phyloP scores from a whole-genome alignment of 176 grass and related monocot species.

The Tillandsia leiboldiana region DNA sequence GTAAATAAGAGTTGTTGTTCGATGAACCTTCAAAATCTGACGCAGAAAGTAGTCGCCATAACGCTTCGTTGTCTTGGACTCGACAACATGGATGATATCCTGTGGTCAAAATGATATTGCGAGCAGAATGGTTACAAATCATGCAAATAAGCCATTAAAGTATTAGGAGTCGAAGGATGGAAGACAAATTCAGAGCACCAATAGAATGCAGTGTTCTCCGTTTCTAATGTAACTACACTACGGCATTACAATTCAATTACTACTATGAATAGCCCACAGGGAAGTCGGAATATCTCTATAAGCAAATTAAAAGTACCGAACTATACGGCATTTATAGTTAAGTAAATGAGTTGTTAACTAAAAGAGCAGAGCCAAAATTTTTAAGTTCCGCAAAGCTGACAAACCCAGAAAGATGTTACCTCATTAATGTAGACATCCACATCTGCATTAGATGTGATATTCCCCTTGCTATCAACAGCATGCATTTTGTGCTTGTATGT shows the following conservation, averaged over 20 bases:
- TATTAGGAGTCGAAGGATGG: background rate
- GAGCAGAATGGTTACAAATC: background rate
- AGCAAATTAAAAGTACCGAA: no score
- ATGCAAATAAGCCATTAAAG: background rate
- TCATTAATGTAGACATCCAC: conserved; percentile 83
- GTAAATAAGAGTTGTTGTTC: background rate
- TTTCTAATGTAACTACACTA: no score
- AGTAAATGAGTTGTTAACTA: no score
- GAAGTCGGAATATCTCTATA: no score
- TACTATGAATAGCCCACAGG: no score
- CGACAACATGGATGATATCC: conserved; percentile 82
- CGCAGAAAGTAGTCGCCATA: conserved; percentile 92
- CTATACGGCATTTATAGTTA: no score
- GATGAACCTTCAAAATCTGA: conserved; percentile 83
- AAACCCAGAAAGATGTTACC: conserved; percentile 25
- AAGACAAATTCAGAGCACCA: background rate
- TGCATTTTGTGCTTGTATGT: conserved; percentile 99
- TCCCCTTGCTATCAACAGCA: conserved; percentile 73
- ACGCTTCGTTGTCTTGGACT: conserved; percentile 59
- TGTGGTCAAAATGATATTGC: conserved; percentile 7
- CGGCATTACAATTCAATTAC: no score
- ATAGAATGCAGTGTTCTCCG: no score
- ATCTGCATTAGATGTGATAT: conserved; percentile 78
- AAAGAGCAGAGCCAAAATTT: no score
- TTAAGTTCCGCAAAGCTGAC: no score